Percentiles rank a stretch among this genome's conserved stretches.
Evolutionary conservation across 2,329 filamentous ascomycete genomes (phyloP).

Genomic region (Fusarium nelsonii): DNA sequence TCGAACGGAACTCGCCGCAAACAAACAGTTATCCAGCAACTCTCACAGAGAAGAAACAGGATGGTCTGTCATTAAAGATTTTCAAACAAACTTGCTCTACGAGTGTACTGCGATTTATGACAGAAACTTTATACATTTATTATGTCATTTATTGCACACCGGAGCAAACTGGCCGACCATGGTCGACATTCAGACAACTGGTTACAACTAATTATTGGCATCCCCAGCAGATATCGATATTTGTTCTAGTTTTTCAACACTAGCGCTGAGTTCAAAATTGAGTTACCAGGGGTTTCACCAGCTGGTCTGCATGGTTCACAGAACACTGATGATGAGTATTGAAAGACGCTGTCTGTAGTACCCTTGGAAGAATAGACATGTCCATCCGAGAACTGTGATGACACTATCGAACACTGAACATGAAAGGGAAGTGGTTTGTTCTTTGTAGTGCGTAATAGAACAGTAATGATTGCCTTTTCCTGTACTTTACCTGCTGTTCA

Average conservation of each 20-base stretch:
- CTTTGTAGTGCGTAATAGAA: background rate
- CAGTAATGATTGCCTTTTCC: background rate
- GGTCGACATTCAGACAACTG: background rate
- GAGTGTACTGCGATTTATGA: background rate
- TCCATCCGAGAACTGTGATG: background rate
- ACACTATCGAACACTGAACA: background rate
- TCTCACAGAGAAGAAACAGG: too few relatives aligned
- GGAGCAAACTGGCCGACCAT: background rate
- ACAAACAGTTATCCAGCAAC: background rate
- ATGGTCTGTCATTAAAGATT: too few relatives aligned
- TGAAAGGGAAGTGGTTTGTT: background rate
- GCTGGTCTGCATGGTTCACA: background rate
- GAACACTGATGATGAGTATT: background rate
- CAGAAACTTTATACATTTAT: background rate
- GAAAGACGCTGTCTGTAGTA: background rate
- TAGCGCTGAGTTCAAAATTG: background rate
- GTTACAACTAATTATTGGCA: too few relatives aligned
- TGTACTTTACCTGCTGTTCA: background rate
- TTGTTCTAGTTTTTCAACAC: background rate
- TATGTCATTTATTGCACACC: background rate
- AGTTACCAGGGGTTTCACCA: background rate
- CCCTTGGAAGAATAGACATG: background rate
- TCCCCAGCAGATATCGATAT: background rate
- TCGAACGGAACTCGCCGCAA: background rate
- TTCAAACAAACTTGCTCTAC: too few relatives aligned